These are phyloP conservation scores for Monosporozyma unispora DNA, from an alignment of 805 yeast genomes.

Conservation along the genomic window DNA sequence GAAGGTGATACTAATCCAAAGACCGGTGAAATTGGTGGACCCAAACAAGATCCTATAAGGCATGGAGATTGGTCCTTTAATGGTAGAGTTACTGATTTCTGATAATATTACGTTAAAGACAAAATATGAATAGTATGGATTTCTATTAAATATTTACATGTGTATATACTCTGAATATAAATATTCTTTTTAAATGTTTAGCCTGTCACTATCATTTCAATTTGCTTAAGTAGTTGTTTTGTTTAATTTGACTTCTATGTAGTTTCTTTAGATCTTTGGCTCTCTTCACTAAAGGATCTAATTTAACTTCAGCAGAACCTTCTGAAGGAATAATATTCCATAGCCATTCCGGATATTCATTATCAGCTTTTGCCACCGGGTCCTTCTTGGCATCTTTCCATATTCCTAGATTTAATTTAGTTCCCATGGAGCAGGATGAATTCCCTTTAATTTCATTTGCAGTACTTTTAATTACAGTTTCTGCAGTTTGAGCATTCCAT, in stretches of 20 bases:
- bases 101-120: constrained; percentile 5
- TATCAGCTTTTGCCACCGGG: constrained; percentile 78
- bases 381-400: constrained; percentile 71
- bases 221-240: constrained; percentile 53
- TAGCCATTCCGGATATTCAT: constrained; percentile 90
- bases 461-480: not conserved
- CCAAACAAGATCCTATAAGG: constrained; percentile 90
- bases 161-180: not conserved
- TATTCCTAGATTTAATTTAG: constrained; percentile 60
- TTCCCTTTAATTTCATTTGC: constrained; percentile 2
- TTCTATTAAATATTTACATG: constrained; percentile 3
- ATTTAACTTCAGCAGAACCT: not conserved
- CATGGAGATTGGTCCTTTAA: constrained; percentile 92
- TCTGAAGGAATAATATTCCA: constrained; percentile 66
- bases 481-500: not conserved
- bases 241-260: constrained; percentile 63
- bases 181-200: not conserved
- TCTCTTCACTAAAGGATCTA: constrained; percentile 17
- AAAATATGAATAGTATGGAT: not conserved
- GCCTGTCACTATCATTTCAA: constrained; percentile 6
- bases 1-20: constrained; percentile 89
- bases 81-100: constrained; percentile 94
- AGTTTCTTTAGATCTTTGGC: constrained; percentile 55
- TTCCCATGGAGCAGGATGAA: constrained; percentile 63
- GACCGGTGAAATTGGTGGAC: constrained; percentile 96